Base-by-base conservation (phyloP, 2,329 filamentous ascomycete genomes). In the Exophiala oligosperma region DNA sequence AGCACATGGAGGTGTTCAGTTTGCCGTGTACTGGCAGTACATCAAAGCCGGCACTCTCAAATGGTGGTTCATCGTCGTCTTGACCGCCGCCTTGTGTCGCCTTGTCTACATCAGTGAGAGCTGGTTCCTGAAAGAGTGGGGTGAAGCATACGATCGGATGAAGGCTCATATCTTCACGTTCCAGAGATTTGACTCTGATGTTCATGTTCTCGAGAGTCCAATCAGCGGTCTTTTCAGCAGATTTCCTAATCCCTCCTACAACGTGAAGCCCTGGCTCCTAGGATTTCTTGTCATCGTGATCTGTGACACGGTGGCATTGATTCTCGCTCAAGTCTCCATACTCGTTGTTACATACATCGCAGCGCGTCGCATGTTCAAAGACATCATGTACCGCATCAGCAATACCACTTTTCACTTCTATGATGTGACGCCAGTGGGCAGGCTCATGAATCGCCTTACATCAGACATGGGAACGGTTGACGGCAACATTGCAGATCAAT, bases 381-480 rank as follows among this genome's bases (percentile, higher is more conserved):
- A 84, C 40, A 89, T 91, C 21, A 84, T 96, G 74, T 76, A 81
- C 1, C 84, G 83, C 52, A 90, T 96, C 50, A 88, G 88, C 69
- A 84, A 86, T 66, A 90, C 92, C 0, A 92, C 88, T 0, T 96
- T 97, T 74, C 85, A 91, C 1, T 97, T 92, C 72, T 94, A 96
- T 75, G 92, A 97, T 70, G 85, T 91, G 3, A 96, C 92, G 0
- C 92, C 92, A 0, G 87, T 95, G 0, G 92, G 92, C 0, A 85
- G 92, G 48, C 77, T 97, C 61, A 96, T 96, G 90, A 97, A 97
- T 71, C 84, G 92, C 6, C 80, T 97, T 60, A 96, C 92, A 0
- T 91, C 90, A 1, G 92, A 97, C 68, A 94, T 96, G 74, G 90
- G 89, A 28, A 92, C 91, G 50, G 83, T 96, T 0, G 92, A 97